These are phyloP conservation scores for Boletus speciosus DNA, from an alignment of 768 basidiomycete species.

Conservation along the genomic window DNA sequence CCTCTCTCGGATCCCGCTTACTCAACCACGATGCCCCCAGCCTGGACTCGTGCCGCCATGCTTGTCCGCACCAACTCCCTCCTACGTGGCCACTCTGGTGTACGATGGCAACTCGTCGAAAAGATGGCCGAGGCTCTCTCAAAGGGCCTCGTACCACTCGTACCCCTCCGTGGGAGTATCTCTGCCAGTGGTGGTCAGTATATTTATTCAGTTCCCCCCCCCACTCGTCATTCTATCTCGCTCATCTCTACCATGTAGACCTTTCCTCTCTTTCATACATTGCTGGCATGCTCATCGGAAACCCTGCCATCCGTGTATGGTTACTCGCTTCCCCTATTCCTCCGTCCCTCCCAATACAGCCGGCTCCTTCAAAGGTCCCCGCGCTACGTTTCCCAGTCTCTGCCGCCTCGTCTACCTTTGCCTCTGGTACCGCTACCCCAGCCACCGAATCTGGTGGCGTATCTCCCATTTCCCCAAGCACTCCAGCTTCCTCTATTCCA, in stretches of 20 bases:
- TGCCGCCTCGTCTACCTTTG: slow-evolving; percentile 2
- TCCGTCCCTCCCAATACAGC: neutral
- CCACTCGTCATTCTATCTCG: neutral
- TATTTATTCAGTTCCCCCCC: neutral
- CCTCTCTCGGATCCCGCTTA: slow-evolving; percentile 70
- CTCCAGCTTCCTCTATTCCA: slow-evolving; percentile 25
- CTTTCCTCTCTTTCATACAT: slow-evolving; percentile 80
- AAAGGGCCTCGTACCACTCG: slow-evolving; percentile 71
- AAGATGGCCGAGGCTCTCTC: slow-evolving; percentile 71
- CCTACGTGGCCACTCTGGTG: slow-evolving; percentile 83
- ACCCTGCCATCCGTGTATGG: slow-evolving; percentile 75
- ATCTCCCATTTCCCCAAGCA: slow-evolving; percentile 45
- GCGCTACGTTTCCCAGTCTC: slow-evolving; percentile 11
- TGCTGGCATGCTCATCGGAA: slow-evolving; percentile 76
- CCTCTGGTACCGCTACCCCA: slow-evolving; percentile 21
- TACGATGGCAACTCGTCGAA: slow-evolving; percentile 76
- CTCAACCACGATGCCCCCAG: slow-evolving; percentile 74
- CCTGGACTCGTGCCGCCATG: slow-evolving; percentile 88
- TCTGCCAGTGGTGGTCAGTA: slow-evolving; percentile 73
- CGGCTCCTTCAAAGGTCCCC: slow-evolving; percentile 11
- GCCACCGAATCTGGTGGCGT: slow-evolving; percentile 34
- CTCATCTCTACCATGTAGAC: slow-evolving; percentile 39
- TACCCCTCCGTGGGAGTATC: slow-evolving; percentile 81
- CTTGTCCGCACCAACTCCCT: slow-evolving; percentile 86
- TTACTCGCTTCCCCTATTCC: slow-evolving; percentile 32